Conservation (phyloP, 2,329 filamentous ascomycete genomes). For the Plenodomus lindquistii region DNA sequence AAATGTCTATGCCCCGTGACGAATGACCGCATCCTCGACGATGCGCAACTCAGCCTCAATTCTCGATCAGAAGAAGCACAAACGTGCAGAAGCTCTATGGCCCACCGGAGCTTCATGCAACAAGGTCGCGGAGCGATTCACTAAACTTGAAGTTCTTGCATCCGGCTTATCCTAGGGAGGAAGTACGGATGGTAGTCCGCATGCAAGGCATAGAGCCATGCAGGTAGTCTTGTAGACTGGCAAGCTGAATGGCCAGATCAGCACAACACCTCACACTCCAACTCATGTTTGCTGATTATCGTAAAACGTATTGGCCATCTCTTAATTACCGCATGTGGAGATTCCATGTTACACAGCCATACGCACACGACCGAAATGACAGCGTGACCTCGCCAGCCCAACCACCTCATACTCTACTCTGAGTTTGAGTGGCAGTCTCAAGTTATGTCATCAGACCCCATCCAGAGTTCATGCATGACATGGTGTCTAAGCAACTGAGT, state of each 20-base stretch:
- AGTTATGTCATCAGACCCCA: conserved; percentile 1
- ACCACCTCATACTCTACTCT: not conserved
- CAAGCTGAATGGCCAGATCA: not conserved
- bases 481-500: not conserved
- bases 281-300: not conserved
- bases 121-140: not conserved
- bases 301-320: conserved; percentile 1
- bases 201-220: not conserved
- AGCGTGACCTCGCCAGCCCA: not conserved
- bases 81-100: not conserved
- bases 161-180: conserved; percentile 7
- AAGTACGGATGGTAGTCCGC: not conserved
- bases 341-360: conserved; percentile 9
- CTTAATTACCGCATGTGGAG: not conserved
- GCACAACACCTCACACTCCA: not conserved
- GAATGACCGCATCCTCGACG: conserved; percentile 7
- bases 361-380: not conserved
- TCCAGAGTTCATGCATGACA: not conserved
- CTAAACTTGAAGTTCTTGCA: conserved; percentile 6
- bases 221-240: not conserved
- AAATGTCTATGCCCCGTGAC: conserved; percentile 13
- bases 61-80: conserved; percentile 16
- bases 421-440: not conserved
- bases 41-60: conserved; percentile 32
- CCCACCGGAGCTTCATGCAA: conserved; percentile 10